Conservation (phyloP, 176 grass and related monocot species). For the Eleusine indica region DNA sequence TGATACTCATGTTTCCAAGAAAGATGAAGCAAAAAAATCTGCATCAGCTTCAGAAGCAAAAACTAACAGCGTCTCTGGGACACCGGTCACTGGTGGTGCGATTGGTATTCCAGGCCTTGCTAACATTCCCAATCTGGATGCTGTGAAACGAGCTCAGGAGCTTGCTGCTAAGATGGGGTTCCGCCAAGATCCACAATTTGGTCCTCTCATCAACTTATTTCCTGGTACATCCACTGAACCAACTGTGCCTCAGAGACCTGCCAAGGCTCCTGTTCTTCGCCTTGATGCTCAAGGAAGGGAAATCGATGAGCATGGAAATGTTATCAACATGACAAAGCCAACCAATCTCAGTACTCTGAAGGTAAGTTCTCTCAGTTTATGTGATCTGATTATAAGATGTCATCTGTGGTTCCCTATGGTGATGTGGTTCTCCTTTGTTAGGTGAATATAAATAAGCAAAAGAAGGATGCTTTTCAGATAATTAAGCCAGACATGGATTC, state of each 20-base stretch:
- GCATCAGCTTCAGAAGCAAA: slow-evolving; percentile 31
- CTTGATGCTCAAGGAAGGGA: slow-evolving; percentile 95
- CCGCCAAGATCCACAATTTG: slow-evolving; percentile 87
- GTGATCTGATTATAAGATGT: slow-evolving; percentile 7
- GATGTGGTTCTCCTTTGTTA: slow-evolving; percentile 37
- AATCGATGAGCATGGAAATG: slow-evolving; percentile 92
- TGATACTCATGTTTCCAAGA: slow-evolving; percentile 52
- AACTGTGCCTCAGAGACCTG: slow-evolving; percentile 72
- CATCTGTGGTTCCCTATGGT: slow-evolving; percentile 15
- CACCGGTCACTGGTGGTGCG: slow-evolving; percentile 16
- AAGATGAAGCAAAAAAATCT: slow-evolving; percentile 50
- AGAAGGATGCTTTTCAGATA: slow-evolving; percentile 98
- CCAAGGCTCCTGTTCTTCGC: slow-evolving; percentile 79
- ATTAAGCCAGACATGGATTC: slow-evolving; percentile 96
- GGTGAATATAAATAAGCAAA: slow-evolving; percentile 98
- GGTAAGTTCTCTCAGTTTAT: slow-evolving; percentile 49
- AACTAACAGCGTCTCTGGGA: slow-evolving; percentile 35
- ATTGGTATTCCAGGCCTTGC: slow-evolving; percentile 63
- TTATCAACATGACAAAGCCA: slow-evolving; percentile 74
- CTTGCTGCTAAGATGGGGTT: slow-evolving; percentile 96
- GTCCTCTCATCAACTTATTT: slow-evolving; percentile 85
- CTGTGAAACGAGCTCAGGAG: slow-evolving; percentile 89
- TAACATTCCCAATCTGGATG: slow-evolving; percentile 82
- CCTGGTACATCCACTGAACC: slow-evolving; percentile 76
- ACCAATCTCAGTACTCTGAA: slow-evolving; percentile 89